Evolutionary conservation across 805 yeast genomes (phyloP), one percentile per base, ranked within the genome.

Genomic region (Yamadazyma sp.): DNA sequence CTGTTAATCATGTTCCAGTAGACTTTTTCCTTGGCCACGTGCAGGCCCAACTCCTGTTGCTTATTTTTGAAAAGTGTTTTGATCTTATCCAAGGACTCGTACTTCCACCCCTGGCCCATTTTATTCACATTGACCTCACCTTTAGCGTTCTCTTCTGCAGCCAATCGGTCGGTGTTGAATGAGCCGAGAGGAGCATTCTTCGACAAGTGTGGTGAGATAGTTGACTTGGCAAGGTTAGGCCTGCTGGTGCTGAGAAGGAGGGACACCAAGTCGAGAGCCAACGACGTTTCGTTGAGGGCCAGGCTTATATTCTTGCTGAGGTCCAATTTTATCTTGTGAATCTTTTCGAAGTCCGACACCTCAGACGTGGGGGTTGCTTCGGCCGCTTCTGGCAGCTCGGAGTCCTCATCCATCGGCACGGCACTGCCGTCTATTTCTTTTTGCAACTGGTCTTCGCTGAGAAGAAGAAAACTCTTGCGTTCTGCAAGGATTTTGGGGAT

Each of bases 281-380:
- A 60, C 0, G 96, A 89, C 0, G 95, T 80, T 54, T 93, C 97
- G 55, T 91, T 93, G 48, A 86, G 67, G 2, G 98, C 95, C 0
- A 78, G 59, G 37, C 77, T 73, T 20, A 84, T 68, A 28, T 70
- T 65, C 12, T 64, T 67, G 11, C 80, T 49, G 28, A 82, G 69
- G 41, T 78, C 77, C n/a, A 62, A 54, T 52, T 79, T 79, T 12
- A 75, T 69, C 29, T 64, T 66, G 32, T 64, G 59, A 49, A 80
- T 80, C 7, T 64, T 63, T 30, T 67, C 54, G 19, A 41, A 27
- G 8, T 41, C 53, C 24, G 27, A 35, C 12, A 43, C 28, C 12
- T 25, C 28, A 9, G 28, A 24, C 6, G 32, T 32, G 5, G 12
- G 25, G 3, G 12, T 15, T 11, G n/a, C 33, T 27, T 45, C 18